Base-by-base conservation (phyloP, 352 stramenopile species). In the Pythium folliculosum region DNA sequence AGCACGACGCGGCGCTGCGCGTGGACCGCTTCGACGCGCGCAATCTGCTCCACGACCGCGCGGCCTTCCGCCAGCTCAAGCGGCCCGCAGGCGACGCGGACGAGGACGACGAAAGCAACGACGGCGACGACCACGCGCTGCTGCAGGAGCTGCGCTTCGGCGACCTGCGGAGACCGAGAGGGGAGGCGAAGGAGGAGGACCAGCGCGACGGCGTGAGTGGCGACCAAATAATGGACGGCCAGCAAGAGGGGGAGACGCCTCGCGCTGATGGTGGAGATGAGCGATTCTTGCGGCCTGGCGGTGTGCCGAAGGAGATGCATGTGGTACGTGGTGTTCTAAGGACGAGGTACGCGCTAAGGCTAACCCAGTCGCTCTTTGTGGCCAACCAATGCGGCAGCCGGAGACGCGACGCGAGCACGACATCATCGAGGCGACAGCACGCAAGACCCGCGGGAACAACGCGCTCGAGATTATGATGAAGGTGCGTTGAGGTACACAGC, bases 1-100 rank as follows among this genome's bases (percentile, higher is more conserved):
- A 73, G 38, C 66, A 70, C 56, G 68, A 66, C 50, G 67, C 70
- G 54, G 62, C 72, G 23, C 62, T 86, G 63, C 75, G 69, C 25
- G 69, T 90, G 25, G 81, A 90, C 60, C 81, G 81, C 57, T 90
- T 82, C 57, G 81, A 90, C 45, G 80, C 78, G 43, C 80, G 81
- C 67, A 90, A 88, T 65, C 50, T 90, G 54, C 68, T 90, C 63
- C 69, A 84, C 16, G 79, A 88, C 54, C 66, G 65, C 21, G 60
- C 60, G 40, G 48, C 68, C n/a, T 90, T 90, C 71, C 76, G 75
- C 2, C 75, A 77, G 66, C 67, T 82, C 40, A 88, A 68, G 60
- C 48, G 43, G 14, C 37, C 45, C 8, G 21, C 22, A 13, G 53
- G 7, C 0, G 44, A 23, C 40, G 30, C 14, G 9, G 6, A 5